Percentiles rank a stretch among this genome's conserved stretches.
Evolutionary conservation across 495 filamentous ascomycete species (phyloP).

Genomic region (Jackrogersella minutella): DNA sequence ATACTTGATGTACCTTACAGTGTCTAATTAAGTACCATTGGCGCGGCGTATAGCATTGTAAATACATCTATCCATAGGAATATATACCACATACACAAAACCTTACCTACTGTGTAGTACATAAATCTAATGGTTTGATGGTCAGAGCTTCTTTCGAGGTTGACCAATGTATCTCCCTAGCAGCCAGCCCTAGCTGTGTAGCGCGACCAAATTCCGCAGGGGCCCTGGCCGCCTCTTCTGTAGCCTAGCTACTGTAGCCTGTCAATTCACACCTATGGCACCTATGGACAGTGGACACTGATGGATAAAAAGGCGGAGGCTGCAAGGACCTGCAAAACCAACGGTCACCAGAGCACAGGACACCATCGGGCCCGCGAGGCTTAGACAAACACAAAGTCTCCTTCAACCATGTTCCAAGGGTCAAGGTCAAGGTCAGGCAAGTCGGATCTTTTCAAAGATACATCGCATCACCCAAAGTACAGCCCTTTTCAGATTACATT

Average conservation of each 20-base stretch:
- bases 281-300: background rate
- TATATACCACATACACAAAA: too few relatives aligned
- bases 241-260: slow-evolving; percentile 1
- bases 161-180: slow-evolving; percentile 16
- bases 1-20: too few relatives aligned
- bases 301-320: slow-evolving; percentile 32
- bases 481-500: background rate
- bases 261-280: background rate
- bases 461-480: background rate
- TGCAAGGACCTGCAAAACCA: slow-evolving; percentile 25
- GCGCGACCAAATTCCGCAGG: slow-evolving; percentile 27
- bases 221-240: slow-evolving; percentile 20
- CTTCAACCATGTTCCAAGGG: background rate
- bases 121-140: slow-evolving; percentile 27
- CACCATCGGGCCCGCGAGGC: slow-evolving; percentile 23
- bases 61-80: too few relatives aligned
- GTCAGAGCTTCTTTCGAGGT: slow-evolving; percentile 1
- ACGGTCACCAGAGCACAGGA: slow-evolving; percentile 14
- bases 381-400: slow-evolving; percentile 28
- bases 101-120: background rate
- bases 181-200: slow-evolving; percentile 29
- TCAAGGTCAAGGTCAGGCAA: background rate
- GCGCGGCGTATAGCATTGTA: too few relatives aligned
- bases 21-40: too few relatives aligned
- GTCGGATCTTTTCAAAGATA: slow-evolving; percentile 6